Base-by-base conservation (phyloP, 495 filamentous ascomycete genomes). In the Penicillium roqueforti region DNA sequence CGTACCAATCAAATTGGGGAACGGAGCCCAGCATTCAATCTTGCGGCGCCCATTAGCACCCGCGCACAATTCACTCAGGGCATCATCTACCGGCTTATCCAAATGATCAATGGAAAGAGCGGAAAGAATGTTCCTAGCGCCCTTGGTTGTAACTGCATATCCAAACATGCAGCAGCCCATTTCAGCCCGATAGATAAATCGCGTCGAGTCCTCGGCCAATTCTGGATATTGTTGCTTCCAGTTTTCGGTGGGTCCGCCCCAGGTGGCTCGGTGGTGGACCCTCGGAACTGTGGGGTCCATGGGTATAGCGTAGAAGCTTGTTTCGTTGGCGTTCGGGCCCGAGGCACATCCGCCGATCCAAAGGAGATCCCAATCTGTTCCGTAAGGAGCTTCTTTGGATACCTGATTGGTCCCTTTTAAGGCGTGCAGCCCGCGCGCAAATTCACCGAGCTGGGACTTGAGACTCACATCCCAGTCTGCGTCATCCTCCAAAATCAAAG, bases 401-500 rank as follows among this genome's bases (percentile, higher is more conserved):
- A 67, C 45, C 23, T 66, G 63, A 6, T 49, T 50, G 41, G 59
- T 59, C 20, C 51, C 40, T 52, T 70, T 56, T 13, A 71, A 39
- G 8, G 67, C 38, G 20, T 67, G 61, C 6, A 67, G 47, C 1
- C 63, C 64, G 14, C 56, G 56, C 20, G 74, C 56, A 37, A 80
- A 80, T 74, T 82, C 68, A 55, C 71, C 56, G n/a, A 84, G 67
- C 53, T 83, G 81, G 7, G 66, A 56, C 25, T 74, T 72, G 43
- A 84, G 62, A 26, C 62, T 62, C 18, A 82, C 67, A 39, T 82
- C 79, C 81, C 81, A 84, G 59, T 84, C 81, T 9, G 73, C 72
- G 42, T 83, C 81, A 49, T 84, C 81, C 59, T 84, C 81, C 36
- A 84, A 44, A 6, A 83, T 75, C 11, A 84, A 54, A 11, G 80